These are phyloP conservation scores for Microstegium vimineum DNA, from an alignment of 176 grass and related monocot genomes.

Conservation along the genomic window DNA sequence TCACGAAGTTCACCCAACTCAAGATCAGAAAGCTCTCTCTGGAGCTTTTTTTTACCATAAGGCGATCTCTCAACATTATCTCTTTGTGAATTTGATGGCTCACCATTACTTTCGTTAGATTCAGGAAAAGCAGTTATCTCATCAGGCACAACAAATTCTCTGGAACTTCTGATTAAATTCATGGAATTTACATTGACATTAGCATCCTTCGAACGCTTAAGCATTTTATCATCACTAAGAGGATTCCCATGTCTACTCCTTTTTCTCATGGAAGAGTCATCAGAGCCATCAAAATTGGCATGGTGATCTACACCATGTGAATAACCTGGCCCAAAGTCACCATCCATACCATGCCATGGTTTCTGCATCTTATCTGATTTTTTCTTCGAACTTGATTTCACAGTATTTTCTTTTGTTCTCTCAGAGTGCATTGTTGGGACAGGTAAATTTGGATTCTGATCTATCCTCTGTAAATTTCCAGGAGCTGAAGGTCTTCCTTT, in stretches of 20 bases:
- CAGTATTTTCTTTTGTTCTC: conserved; percentile 40
- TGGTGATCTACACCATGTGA: conserved; percentile 23
- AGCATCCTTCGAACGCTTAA: conserved; percentile 44
- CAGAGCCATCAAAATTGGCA: conserved; percentile 38
- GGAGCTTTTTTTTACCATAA: conserved; percentile 45
- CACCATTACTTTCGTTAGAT: conserved; percentile 43
- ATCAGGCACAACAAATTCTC: conserved; percentile 27
- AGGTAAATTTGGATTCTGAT: conserved; percentile 41
- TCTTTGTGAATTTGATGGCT: conserved; percentile 37
- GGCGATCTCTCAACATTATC: conserved; percentile 55
- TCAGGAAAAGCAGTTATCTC: conserved; percentile 36
- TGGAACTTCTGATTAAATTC: conserved; percentile 35
- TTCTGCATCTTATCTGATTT: conserved; percentile 50
- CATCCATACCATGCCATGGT: conserved; percentile 40
- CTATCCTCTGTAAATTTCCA: conserved; percentile 44
- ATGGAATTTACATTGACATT: conserved; percentile 40
- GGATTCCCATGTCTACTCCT: conserved; percentile 21
- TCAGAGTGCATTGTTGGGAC: conserved; percentile 37
- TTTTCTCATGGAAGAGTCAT: conserved; percentile 49
- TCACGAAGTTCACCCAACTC: conserved; percentile 93
- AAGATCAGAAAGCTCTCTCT: conserved; percentile 86
- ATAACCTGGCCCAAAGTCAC: conserved; percentile 34
- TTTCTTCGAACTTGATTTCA: conserved; percentile 47
- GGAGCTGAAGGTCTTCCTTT: conserved; percentile 43
- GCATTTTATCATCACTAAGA: conserved; percentile 51